Base-by-base conservation (phyloP, 805 yeast genomes). In the Lachancea waltii region DNA sequence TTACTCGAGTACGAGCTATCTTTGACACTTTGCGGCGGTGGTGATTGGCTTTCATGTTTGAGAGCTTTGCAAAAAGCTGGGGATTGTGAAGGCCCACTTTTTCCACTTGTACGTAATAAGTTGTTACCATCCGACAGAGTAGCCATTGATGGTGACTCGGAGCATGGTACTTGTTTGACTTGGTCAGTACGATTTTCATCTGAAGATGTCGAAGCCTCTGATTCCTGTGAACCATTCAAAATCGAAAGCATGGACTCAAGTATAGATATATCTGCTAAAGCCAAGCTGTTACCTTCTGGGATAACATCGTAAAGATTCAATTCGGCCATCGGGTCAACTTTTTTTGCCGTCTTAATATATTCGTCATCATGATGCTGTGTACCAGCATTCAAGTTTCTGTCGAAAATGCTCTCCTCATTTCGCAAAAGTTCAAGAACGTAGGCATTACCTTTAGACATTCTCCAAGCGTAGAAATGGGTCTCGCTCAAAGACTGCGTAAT, bases 381-480 rank as follows among this genome's bases (percentile, higher is more conserved):
- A 33, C 16, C 6, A 13, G 30, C 5, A 29, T 25, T 4, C 37
- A 38, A 28, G 28, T 22, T 14, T 27, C 38, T 29, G 5, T 38
- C 36, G 50, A 55, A 28, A 54, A 33, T 3, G 23, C 31, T 11
- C 56, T 56, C 61, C 16, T 58, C 47, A 14, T 61, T 54, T 0
- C 44, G 54, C 8, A 74, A 40, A 4, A 70, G 36, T 17, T 57
- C 61, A 9, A 69, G 45, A 15, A 77, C 48, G 31, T 63, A 68
- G 5, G 55, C 55, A 36, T 72, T 74, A 0, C 75, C 72, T 44
- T 75, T 77, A 16, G 70, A 62, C 27, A 75, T 61, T 54, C 79
- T 68, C 85, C 85, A 79, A 0, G 83, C 77, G 51, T 75, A 76
- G 49, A 75, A 79, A 49, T 77, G 76, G 30, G 70, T 60, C n/a